Conservation (phyloP, 345 rosid species). For the Mallotus nudiflorus region DNA sequence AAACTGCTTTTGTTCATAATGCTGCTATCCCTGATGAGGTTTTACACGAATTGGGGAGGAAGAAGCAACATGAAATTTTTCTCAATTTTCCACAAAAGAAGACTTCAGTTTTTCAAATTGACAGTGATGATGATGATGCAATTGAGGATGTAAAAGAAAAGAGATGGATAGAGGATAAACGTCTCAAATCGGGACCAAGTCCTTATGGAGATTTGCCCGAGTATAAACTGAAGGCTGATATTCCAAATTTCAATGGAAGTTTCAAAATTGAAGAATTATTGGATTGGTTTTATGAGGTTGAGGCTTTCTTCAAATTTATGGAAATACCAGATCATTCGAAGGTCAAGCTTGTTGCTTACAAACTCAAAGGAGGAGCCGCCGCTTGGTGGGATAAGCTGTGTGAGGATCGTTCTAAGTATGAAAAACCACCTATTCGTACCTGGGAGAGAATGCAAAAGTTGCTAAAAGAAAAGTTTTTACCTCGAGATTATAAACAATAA, state of each 20-base stretch:
- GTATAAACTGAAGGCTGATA: constrained; percentile 2
- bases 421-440: not conserved
- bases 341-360: constrained; percentile 1
- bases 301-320: constrained; percentile 3
- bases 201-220: not conserved
- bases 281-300: constrained; percentile 8
- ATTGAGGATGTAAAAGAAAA: constrained; percentile 4
- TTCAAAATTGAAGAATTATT: constrained; percentile 10
- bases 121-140: constrained; percentile 6
- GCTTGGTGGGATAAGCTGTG: not conserved
- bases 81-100: constrained; percentile 1
- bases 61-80: constrained; percentile 5
- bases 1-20: not conserved
- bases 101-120: not conserved
- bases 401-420: not conserved
- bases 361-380: constrained; percentile 1
- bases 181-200: constrained; percentile 7
- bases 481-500: not conserved
- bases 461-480: not conserved
- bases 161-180: constrained; percentile 5
- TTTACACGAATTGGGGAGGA: not conserved
- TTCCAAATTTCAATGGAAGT: constrained; percentile 3
- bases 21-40: constrained; percentile 1
- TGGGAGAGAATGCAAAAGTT: constrained; percentile 6
- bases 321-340: not conserved